These are phyloP conservation scores for Fusarium anguioides DNA, from an alignment of 2,329 filamentous ascomycete genomes.

Conservation along the genomic window DNA sequence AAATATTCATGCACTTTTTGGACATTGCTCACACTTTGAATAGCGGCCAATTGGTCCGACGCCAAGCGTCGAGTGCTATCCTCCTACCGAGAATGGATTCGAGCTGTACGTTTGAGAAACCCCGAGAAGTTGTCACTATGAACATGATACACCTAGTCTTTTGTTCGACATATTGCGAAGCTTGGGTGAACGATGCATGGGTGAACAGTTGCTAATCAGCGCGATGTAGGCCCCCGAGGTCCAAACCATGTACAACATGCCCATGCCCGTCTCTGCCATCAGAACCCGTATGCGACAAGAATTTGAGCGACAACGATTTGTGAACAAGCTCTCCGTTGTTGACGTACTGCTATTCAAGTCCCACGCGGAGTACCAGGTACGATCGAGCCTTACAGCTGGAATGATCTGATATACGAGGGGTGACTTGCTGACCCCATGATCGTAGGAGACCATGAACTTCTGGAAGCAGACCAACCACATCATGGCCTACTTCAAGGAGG, in stretches of 20 bases:
- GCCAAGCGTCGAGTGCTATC: slow-evolving; percentile 87
- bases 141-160: not conserved
- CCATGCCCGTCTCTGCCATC: slow-evolving; percentile 85
- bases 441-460: slow-evolving; percentile 96
- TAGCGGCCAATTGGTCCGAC: slow-evolving; percentile 90
- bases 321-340: slow-evolving; percentile 86
- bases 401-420: slow-evolving; percentile 56
- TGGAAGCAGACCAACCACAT: slow-evolving; percentile 98
- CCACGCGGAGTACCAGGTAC: slow-evolving; percentile 92
- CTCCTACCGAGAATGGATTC: slow-evolving; percentile 95
- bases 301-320: slow-evolving; percentile 94
- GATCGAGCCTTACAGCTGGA: slow-evolving; percentile 58
- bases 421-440: slow-evolving; percentile 24
- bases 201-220: slow-evolving; percentile 28
- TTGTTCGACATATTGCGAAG: not conserved
- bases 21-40: slow-evolving; percentile 51
- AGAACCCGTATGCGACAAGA: slow-evolving; percentile 96
- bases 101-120: slow-evolving; percentile 77
- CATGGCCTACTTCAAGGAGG: slow-evolving; percentile 94
- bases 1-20: slow-evolving; percentile 6
- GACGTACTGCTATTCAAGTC: slow-evolving; percentile 93
- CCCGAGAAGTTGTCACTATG: not conserved
- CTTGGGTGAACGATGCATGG: not conserved
- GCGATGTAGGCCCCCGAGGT: slow-evolving; percentile 86
- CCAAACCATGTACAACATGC: slow-evolving; percentile 95